Percentiles rank a stretch among this genome's conserved stretches.
Conservation (phyloP, 1,284 basidiomycete genomes). For the Malassezia vespertilionis region DNA sequence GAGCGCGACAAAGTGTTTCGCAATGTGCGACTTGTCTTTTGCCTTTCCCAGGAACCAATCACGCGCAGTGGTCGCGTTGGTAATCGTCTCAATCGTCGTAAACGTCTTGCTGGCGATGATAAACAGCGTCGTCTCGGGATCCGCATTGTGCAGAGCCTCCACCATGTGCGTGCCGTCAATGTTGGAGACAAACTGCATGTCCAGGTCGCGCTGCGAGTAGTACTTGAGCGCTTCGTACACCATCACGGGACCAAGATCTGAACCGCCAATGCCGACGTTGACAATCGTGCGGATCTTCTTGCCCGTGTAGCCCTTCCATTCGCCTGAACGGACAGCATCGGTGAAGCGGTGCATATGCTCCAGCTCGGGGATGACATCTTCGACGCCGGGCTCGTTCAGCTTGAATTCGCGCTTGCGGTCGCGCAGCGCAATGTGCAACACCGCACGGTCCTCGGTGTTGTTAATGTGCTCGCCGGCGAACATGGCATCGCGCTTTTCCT, state of each 20-base stretch:
- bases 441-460: slow-evolving; percentile 90
- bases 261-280: slow-evolving; percentile 97
- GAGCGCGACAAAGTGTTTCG: slow-evolving; percentile 97
- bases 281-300: slow-evolving; percentile 88
- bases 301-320: slow-evolving; percentile 93
- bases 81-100: slow-evolving; percentile 98
- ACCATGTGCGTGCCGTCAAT: slow-evolving; percentile 96
- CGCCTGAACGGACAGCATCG: slow-evolving; percentile 69
- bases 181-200: slow-evolving; percentile 85
- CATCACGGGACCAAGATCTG: slow-evolving; percentile 96
- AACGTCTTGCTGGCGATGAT: slow-evolving; percentile 98
- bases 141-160: slow-evolving; percentile 68
- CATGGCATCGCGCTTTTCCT: slow-evolving; percentile 80
- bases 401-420: slow-evolving; percentile 59
- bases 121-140: slow-evolving; percentile 90
- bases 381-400: slow-evolving; percentile 67
- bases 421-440: slow-evolving; percentile 85
- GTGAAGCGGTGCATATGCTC: slow-evolving; percentile 85
- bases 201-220: slow-evolving; percentile 80
- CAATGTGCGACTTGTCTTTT: slow-evolving; percentile 67
- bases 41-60: slow-evolving; percentile 84
- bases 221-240: slow-evolving; percentile 91
- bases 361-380: slow-evolving; percentile 72
- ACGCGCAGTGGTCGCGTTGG: slow-evolving; percentile 84
- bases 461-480: slow-evolving; percentile 94